These are phyloP conservation scores for Ganoderma lingzhi DNA, from an alignment of 1,284 basidiomycete species.

Conservation along the genomic window DNA sequence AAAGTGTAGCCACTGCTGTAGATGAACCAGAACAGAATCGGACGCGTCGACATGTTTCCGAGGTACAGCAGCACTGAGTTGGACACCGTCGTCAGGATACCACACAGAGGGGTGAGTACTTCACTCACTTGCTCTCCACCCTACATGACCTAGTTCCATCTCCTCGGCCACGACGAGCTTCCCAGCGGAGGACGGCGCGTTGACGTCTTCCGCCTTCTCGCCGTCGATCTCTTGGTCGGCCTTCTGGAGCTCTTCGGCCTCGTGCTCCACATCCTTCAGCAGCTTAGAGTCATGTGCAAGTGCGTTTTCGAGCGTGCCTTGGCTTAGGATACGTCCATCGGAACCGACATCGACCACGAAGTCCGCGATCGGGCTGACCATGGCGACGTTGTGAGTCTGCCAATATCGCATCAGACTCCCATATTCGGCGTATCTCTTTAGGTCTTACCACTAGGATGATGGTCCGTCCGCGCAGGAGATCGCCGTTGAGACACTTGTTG, in stretches of 20 bases:
- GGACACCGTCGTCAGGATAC: slow-evolving; percentile 43
- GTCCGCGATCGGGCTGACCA: slow-evolving; percentile 69
- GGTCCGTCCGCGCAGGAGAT: slow-evolving; percentile 74
- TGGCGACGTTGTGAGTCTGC: slow-evolving; percentile 77
- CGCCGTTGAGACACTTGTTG: slow-evolving; percentile 76
- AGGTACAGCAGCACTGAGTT: slow-evolving; percentile 42
- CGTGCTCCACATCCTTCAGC: slow-evolving; percentile 48
- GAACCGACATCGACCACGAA: slow-evolving; percentile 66
- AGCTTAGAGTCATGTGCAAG: slow-evolving; percentile 51
- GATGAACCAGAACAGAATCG: slow-evolving; percentile 44
- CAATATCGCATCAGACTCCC: not conserved
- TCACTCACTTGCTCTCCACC: slow-evolving; percentile 54
- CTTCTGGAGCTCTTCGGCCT: slow-evolving; percentile 50
- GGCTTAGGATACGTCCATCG: slow-evolving; percentile 58
- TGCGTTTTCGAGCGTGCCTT: slow-evolving; percentile 55
- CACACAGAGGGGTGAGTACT: slow-evolving; percentile 36
- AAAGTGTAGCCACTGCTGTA: slow-evolving; percentile 29
- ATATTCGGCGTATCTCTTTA: not conserved
- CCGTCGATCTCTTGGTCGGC: slow-evolving; percentile 50
- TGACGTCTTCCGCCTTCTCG: slow-evolving; percentile 39
- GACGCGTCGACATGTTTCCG: slow-evolving; percentile 40
- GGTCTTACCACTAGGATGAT: slow-evolving; percentile 73
- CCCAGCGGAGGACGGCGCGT: slow-evolving; percentile 43
- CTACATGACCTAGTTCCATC: slow-evolving; percentile 62
- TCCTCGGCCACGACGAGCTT: slow-evolving; percentile 69